A percentile compares a stretch with the other conserved stretches of the same genome.
phyloP scores from a whole-genome alignment of 257 asterid species.

The Cynanchum wilfordii region DNA sequence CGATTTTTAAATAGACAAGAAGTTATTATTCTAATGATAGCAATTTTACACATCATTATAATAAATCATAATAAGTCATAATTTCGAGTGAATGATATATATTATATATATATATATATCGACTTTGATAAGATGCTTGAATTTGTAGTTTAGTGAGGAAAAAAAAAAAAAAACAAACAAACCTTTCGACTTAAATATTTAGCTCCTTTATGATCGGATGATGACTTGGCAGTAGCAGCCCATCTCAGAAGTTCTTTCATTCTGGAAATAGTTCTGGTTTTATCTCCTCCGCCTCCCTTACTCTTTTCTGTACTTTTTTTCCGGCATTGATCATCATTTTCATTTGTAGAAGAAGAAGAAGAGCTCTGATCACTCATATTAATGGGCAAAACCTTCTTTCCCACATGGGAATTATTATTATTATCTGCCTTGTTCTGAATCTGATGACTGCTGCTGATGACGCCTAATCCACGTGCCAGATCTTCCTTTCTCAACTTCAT shows the following conservation, averaged over 20 bases:
- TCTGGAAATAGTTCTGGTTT: constrained; percentile 40
- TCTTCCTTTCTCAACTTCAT: constrained; percentile 56
- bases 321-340: constrained; percentile 24
- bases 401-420: constrained; percentile 18
- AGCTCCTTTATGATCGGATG: constrained; percentile 42
- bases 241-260: constrained; percentile 72
- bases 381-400: constrained; percentile 53
- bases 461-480: constrained; percentile 34
- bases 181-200: constrained; percentile 58
- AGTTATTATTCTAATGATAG: no score
- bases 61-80: no score
- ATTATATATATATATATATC: no score
- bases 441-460: constrained; percentile 13
- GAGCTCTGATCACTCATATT: constrained; percentile 21
- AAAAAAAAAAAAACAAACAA: background rate
- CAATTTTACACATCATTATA: no score
- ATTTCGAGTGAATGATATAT: no score
- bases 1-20: no score
- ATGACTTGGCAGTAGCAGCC: constrained; percentile 52
- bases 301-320: constrained; percentile 37
- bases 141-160: no score
- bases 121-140: no score
- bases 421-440: constrained; percentile 25
- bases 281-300: constrained; percentile 35
- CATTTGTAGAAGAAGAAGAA: constrained; percentile 19